Evolutionary conservation across 495 filamentous ascomycete genomes (phyloP).

Genomic region (Pyronema domesticum): DNA sequence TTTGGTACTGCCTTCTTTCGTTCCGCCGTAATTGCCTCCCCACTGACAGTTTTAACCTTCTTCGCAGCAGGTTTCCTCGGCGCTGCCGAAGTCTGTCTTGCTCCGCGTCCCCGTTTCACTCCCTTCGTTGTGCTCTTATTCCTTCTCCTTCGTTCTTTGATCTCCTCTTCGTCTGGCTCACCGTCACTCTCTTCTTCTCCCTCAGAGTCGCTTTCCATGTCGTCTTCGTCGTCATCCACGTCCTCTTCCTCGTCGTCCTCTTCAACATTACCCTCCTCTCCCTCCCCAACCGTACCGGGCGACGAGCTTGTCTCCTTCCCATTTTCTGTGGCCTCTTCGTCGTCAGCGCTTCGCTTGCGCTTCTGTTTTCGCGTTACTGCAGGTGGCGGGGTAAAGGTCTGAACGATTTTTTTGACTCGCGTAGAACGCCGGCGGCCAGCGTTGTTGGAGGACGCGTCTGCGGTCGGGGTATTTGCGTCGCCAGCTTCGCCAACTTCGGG

Average conservation of each 20-base stretch:
- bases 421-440: conserved; percentile 51
- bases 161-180: conserved; percentile 47
- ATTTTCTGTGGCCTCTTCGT: conserved; percentile 30
- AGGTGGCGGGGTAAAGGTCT: conserved; percentile 40
- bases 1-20: conserved; percentile 11
- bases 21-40: conserved; percentile 30
- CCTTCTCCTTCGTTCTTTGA: conserved; percentile 28
- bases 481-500: not conserved
- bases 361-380: conserved; percentile 32
- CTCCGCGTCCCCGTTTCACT: conserved; percentile 32
- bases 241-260: not conserved
- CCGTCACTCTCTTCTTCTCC: conserved; percentile 18
- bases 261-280: conserved; percentile 3
- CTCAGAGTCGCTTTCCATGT: not conserved
- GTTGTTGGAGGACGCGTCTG: conserved; percentile 28
- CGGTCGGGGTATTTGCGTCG: not conserved
- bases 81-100: conserved; percentile 29
- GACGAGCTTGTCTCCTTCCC: conserved; percentile 6
- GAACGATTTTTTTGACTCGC: conserved; percentile 58
- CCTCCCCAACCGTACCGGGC: not conserved
- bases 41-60: conserved; percentile 54
- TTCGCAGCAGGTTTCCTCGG: conserved; percentile 48
- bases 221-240: conserved; percentile 2
- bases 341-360: conserved; percentile 25
- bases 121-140: conserved; percentile 7